Evolutionary conservation across 306 rosid genomes (phyloP).

Genomic region (Ochetophila trinervis): DNA sequence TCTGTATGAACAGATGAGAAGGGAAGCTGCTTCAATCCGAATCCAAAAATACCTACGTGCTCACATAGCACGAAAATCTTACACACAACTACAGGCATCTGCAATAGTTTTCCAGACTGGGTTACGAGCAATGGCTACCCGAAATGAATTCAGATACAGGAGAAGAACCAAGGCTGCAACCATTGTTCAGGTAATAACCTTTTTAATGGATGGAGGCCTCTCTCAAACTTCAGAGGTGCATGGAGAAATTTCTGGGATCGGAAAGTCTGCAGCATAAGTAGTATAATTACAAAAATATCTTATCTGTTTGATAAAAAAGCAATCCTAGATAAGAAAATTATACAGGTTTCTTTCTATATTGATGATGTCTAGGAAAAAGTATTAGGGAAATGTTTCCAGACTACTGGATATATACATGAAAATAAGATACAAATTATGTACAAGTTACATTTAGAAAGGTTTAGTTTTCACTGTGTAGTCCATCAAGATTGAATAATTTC

Average conservation of each 20-base stretch:
- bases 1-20: constrained; percentile 57
- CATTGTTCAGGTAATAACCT: constrained; percentile 56
- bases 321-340: not conserved
- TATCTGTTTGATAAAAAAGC: not conserved
- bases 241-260: not conserved
- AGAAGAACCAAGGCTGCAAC: constrained; percentile 77
- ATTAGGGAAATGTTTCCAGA: not conserved
- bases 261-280: too few relatives aligned
- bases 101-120: constrained; percentile 73
- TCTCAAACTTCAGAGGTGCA: not conserved
- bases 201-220: constrained; percentile 9
- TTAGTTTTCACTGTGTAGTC: not conserved
- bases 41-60: constrained; percentile 73
- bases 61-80: constrained; percentile 46
- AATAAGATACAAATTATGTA: too few relatives aligned
- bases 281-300: too few relatives aligned
- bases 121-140: constrained; percentile 74
- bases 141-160: constrained; percentile 57
- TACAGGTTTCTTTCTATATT: not conserved
- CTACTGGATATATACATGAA: not conserved
- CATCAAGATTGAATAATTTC: not conserved
- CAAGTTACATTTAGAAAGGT: not conserved
- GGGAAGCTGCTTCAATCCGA: constrained; percentile 73
- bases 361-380: not conserved
- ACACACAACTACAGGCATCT: constrained; percentile 53